phyloP scores from a whole-genome alignment of 129 eudicot species.

The Artemisia argyi region DNA sequence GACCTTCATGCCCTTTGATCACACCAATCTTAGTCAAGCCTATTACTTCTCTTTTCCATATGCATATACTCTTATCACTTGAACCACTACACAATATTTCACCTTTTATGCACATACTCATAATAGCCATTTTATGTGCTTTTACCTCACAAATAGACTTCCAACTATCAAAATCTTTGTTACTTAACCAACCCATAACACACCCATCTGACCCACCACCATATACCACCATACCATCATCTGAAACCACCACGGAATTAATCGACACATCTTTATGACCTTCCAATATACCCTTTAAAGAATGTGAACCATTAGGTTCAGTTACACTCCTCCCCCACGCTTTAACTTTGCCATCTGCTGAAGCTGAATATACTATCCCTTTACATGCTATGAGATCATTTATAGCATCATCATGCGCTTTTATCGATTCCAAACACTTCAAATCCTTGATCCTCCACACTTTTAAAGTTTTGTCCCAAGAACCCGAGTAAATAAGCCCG shows the following conservation, averaged over 20 bases:
- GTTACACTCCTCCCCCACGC: slow-evolving; percentile 59
- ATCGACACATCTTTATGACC: slow-evolving; percentile 80
- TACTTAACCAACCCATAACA: slow-evolving; percentile 78
- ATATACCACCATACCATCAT: slow-evolving; percentile 60
- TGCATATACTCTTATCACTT: slow-evolving; percentile 69
- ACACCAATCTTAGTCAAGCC: slow-evolving; percentile 63
- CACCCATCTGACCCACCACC: slow-evolving; percentile 85
- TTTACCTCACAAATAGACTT: slow-evolving; percentile 62
- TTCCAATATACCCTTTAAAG: slow-evolving; percentile 61
- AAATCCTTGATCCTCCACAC: slow-evolving; percentile 81
- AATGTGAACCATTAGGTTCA: slow-evolving; percentile 44
- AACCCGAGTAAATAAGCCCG: slow-evolving; percentile 87
- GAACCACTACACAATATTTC: slow-evolving; percentile 83
- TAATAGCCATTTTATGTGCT: slow-evolving; percentile 74
- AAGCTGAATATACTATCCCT: slow-evolving; percentile 67
- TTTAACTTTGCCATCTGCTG: slow-evolving; percentile 87
- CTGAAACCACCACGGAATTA: slow-evolving; percentile 58
- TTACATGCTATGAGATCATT: slow-evolving; percentile 50
- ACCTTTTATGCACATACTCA: slow-evolving; percentile 72
- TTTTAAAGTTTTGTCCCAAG: slow-evolving; percentile 93
- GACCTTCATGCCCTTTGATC: slow-evolving; percentile 87
- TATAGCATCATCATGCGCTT: slow-evolving; percentile 92
- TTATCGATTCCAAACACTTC: slow-evolving; percentile 83
- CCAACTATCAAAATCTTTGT: slow-evolving; percentile 53
- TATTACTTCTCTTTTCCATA: slow-evolving; percentile 66